Evolutionary conservation across 768 basidiomycete species (phyloP).

Genomic region (Termitomyces sp.): DNA sequence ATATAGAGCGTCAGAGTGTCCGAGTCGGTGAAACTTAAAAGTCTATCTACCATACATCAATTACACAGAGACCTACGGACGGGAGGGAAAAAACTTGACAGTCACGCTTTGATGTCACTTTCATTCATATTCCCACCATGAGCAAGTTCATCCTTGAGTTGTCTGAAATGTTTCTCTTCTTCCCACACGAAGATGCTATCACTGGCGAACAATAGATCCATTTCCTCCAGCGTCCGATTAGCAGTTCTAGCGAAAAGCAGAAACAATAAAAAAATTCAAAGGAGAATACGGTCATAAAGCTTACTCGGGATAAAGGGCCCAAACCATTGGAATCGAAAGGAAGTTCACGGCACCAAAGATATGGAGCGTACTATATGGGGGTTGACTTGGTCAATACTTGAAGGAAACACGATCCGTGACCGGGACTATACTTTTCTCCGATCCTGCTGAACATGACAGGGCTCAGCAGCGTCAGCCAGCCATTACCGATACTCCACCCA

Average conservation of each 20-base stretch:
- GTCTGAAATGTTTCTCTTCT: constrained; percentile 32
- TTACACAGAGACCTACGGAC: too few relatives aligned
- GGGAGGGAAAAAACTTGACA: too few relatives aligned
- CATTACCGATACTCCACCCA: constrained; percentile 38
- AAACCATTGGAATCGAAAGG: constrained; percentile 36
- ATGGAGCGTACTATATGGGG: constrained; percentile 31
- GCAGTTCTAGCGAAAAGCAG: constrained; percentile 19
- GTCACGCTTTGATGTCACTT: not conserved
- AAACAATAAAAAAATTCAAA: not conserved
- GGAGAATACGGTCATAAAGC: not conserved
- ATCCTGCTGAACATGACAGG: constrained; percentile 39
- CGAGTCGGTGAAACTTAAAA: not conserved
- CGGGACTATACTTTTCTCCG: constrained; percentile 24
- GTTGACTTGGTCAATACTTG: not conserved
- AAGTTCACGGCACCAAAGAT: constrained; percentile 40
- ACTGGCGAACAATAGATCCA: constrained; percentile 38
- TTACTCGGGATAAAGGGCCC: constrained; percentile 41
- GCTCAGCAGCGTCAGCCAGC: constrained; percentile 38
- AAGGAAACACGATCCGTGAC: not conserved
- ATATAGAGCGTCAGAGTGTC: not conserved
- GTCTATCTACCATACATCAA: too few relatives aligned
- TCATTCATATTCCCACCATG: constrained; percentile 17
- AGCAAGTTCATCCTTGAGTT: constrained; percentile 27
- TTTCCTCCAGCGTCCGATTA: constrained; percentile 39
- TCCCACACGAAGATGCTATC: constrained; percentile 41